Conservation (phyloP, 257 asterid species). For the Verbena officinalis region DNA sequence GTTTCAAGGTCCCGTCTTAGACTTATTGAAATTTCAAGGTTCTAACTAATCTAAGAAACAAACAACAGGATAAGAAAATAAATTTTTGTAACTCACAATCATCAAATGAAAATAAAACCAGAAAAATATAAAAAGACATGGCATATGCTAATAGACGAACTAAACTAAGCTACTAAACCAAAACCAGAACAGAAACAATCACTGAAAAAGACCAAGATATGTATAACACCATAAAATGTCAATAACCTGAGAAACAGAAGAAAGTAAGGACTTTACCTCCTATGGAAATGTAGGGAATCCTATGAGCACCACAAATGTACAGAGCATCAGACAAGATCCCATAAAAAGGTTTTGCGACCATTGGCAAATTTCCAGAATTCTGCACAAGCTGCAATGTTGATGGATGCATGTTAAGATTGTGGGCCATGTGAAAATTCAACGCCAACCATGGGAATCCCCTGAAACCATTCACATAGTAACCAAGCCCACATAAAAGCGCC, state of each 20-base stretch:
- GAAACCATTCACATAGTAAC: constrained; percentile 88
- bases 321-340: constrained; percentile 91
- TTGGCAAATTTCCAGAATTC: constrained; percentile 66
- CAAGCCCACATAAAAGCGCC: constrained; percentile 74
- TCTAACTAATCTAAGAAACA: background rate
- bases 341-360: constrained; percentile 88
- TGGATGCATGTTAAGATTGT: constrained; percentile 66
- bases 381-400: constrained; percentile 82
- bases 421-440: constrained; percentile 75
- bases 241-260: constrained; percentile 6
- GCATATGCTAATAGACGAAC: constrained; percentile 4
- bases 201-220: background rate
- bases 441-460: constrained; percentile 96
- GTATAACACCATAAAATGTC: too few relatives aligned
- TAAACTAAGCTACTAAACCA: background rate
- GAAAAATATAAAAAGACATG: background rate
- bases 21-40: too few relatives aligned
- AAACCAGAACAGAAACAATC: background rate
- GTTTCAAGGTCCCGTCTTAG: constrained; percentile 6
- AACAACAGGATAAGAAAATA: background rate
- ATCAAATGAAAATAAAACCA: background rate
- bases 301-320: constrained; percentile 71
- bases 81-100: constrained; percentile 7
- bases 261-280: constrained; percentile 56
- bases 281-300: constrained; percentile 80